Evolutionary conservation across 139 green algal genomes (phyloP), one percentile per base, ranked within the genome.

Genomic region (Bryopsis sp.): DNA sequence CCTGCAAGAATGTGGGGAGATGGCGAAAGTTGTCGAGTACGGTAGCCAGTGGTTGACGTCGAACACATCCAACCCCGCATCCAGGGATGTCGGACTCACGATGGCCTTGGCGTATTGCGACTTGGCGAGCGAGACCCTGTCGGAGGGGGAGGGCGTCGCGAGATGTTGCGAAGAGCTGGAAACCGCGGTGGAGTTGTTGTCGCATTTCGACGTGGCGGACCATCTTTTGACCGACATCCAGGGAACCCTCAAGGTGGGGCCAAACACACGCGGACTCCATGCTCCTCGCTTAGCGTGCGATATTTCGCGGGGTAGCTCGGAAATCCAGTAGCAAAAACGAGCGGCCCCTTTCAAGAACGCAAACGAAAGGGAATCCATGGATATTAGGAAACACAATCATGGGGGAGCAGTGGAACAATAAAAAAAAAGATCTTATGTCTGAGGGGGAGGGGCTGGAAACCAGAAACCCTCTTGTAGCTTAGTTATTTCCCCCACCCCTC

Each of bases 61-160:
- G 4, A 67, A 47, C n/a, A 4, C 22, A 15, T 6, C 7, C 33
- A 47, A 26, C 7, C 7, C 7, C 15, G 31, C 33, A 32, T 47
- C 28, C 33, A 39, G 19, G 7, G 59, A 67, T 31, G 59, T 67
- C 4, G 59, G 28, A 26, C 31, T 67, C 5, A 29, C 59, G 19
- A 31, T 67, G 59, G 59, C 59, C 31, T 29, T 39, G 33, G 59
- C 59, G 59, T 67, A 67, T 26, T 67, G 59, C 59, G 59, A 67
- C 19, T 47, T 67, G 31, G 32, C 59, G 33, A 47, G 59, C 59
- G 33, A 39, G 7, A 47, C 59, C 7, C 28, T 67, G 43, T 8
- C 22, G 24, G 33, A 15, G 11, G 59, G 59, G 7, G 59, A 47
- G n/a, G 35, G 59, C 7, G 31, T 67, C 4, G 59, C 59, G 4